These are phyloP conservation scores for Vicia faba DNA, from an alignment of 306 rosid species.

Conservation along the genomic window DNA sequence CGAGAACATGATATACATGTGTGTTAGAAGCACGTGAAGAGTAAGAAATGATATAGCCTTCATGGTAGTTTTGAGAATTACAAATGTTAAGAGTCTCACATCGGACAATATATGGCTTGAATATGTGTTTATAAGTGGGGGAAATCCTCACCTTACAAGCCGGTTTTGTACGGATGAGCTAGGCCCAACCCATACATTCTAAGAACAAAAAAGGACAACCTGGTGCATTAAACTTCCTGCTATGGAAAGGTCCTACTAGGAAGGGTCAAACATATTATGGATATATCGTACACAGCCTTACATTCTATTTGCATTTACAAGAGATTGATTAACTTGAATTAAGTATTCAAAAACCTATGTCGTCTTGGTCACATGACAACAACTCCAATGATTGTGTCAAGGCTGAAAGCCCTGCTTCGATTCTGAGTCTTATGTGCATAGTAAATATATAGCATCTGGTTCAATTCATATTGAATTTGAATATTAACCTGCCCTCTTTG, in stretches of 20 bases:
- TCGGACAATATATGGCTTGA: no score
- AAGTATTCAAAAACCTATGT: neutral
- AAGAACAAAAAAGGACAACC: neutral
- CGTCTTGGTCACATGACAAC: neutral
- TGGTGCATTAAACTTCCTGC: neutral
- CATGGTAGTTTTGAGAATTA: neutral
- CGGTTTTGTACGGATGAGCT: no score
- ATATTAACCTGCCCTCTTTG: slow-evolving; percentile 35
- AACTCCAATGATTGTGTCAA: neutral
- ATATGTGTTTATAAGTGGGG: no score
- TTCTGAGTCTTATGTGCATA: slow-evolving; percentile 22
- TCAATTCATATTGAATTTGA: slow-evolving; percentile 20
- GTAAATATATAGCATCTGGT: slow-evolving; percentile 21
- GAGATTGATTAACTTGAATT: slow-evolving; percentile 10
- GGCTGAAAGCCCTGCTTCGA: neutral
- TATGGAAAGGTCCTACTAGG: neutral
- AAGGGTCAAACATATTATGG: slow-evolving; percentile 1
- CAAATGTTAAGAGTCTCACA: no score
- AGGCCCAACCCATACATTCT: no score
- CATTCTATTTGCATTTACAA: slow-evolving; percentile 1
- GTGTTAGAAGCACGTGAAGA: neutral
- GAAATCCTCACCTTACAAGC: no score
- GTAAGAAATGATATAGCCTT: slow-evolving; percentile 10
- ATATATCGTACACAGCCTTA: slow-evolving; percentile 6
- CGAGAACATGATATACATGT: neutral